These are phyloP conservation scores for Megacollybia platyphylla DNA, from an alignment of 1,284 basidiomycete species.

Conservation along the genomic window DNA sequence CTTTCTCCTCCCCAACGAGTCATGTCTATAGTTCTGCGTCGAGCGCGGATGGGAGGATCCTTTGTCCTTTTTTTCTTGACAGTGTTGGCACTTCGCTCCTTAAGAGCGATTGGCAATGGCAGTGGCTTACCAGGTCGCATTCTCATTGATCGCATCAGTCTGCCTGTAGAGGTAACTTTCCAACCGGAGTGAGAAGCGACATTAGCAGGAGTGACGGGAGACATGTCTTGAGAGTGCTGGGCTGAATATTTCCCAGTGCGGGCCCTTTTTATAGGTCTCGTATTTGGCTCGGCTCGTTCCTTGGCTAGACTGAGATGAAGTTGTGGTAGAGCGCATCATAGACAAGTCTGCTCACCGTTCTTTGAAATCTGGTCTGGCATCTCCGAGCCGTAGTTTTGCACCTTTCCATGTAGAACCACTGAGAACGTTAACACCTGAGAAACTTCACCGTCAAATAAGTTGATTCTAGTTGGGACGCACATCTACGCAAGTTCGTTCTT, in stretches of 20 bases:
- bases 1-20: constrained; percentile 53
- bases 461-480: constrained; percentile 25
- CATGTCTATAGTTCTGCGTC: constrained; percentile 51
- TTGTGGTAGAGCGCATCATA: neutral
- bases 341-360: constrained; percentile 32
- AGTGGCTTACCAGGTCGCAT: constrained; percentile 58
- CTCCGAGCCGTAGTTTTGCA: constrained; percentile 66
- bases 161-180: constrained; percentile 52
- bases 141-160: constrained; percentile 49
- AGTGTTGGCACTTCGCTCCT: constrained; percentile 1
- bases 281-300: constrained; percentile 18
- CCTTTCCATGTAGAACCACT: constrained; percentile 78
- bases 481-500: constrained; percentile 43
- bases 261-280: constrained; percentile 22
- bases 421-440: constrained; percentile 53
- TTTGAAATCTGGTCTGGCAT: constrained; percentile 60
- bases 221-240: constrained; percentile 43
- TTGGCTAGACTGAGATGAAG: constrained; percentile 16
- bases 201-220: constrained; percentile 43
- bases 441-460: constrained; percentile 2
- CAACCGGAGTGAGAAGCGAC: constrained; percentile 40
- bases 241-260: constrained; percentile 11
- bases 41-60: constrained; percentile 32
- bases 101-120: constrained; percentile 17
- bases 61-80: constrained; percentile 14